phyloP scores from a whole-genome alignment of 345 rosid species.

The Populus ilicifolia region DNA sequence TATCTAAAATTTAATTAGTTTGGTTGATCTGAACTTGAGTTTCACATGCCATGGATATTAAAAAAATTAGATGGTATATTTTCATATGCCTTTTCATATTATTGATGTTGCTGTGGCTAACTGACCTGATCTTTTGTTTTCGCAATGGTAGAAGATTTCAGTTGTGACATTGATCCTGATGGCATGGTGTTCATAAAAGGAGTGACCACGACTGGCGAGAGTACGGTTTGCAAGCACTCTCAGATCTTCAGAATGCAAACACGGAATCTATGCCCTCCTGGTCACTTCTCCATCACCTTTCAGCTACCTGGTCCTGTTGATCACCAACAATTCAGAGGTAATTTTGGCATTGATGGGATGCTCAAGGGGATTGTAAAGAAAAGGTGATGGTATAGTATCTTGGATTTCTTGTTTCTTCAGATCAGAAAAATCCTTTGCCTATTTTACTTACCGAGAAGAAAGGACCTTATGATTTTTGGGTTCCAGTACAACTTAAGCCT shows the following conservation, averaged over 20 bases:
- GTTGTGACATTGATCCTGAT: conserved; percentile 54
- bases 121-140: conserved; percentile 17
- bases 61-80: neutral
- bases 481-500: neutral
- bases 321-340: conserved; percentile 39
- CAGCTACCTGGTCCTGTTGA: conserved; percentile 80
- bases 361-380: conserved; percentile 75
- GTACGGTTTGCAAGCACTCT: conserved; percentile 47
- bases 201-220: conserved; percentile 69
- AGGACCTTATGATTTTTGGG: neutral
- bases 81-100: neutral
- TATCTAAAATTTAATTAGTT: neutral
- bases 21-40: neutral
- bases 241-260: conserved; percentile 63
- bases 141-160: conserved; percentile 56
- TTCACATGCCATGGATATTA: conserved; percentile 1
- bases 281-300: conserved; percentile 61
- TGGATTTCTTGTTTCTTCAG: conserved; percentile 1
- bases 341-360: conserved; percentile 57
- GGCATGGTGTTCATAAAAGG: conserved; percentile 66
- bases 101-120: neutral
- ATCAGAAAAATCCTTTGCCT: neutral
- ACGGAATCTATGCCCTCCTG: conserved; percentile 68
- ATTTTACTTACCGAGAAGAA: neutral
- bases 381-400: conserved; percentile 25